phyloP scores from a whole-genome alignment of 164 flowering plant species.

The grape (Vitis vinifera) region DNA sequence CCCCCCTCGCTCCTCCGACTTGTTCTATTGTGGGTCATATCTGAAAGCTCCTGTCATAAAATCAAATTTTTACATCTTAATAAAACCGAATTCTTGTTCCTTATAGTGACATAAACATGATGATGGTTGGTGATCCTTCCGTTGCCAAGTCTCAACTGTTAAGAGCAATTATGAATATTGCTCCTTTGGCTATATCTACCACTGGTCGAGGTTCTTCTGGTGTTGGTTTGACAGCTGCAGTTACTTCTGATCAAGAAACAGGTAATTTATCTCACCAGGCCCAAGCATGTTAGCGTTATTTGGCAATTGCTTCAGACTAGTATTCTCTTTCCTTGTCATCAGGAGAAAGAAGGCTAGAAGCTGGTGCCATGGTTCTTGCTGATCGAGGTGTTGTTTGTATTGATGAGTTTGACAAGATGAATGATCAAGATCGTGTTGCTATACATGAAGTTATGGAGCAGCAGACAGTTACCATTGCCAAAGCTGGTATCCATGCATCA shows the following conservation, averaged over 20 bases:
- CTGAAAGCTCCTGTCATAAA: not conserved
- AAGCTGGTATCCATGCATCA: conserved; percentile 99
- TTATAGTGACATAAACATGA: conserved; percentile 95
- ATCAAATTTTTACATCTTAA: not conserved
- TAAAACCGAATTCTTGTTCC: not conserved
- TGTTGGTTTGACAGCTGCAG: conserved; percentile 99
- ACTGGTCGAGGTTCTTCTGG: conserved; percentile 99
- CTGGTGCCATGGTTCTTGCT: conserved; percentile 99
- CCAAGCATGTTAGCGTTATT: not conserved
- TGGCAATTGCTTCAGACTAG: not conserved
- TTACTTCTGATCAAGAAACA: conserved; percentile 98
- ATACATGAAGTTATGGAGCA: conserved; percentile 99
- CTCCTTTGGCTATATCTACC: conserved; percentile 98
- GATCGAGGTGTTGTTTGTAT: conserved; percentile 97
- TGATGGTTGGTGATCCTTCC: conserved; percentile 99
- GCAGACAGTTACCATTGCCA: conserved; percentile 99
- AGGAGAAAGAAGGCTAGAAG: conserved; percentile 98
- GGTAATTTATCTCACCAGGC: conserved; percentile 35
- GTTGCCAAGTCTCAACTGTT: conserved; percentile 98
- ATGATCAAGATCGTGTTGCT: conserved; percentile 97
- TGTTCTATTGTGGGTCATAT: not conserved
- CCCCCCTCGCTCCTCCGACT: too few species aligned
- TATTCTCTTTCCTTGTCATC: conserved; percentile 4
- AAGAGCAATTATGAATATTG: conserved; percentile 97
- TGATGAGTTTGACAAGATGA: conserved; percentile 99